Percentiles rank a stretch among this genome's conserved stretches.
These are phyloP conservation scores for Fraxinus xanthoxyloides DNA, from an alignment of 305 asterid species.

Conservation along the genomic window DNA sequence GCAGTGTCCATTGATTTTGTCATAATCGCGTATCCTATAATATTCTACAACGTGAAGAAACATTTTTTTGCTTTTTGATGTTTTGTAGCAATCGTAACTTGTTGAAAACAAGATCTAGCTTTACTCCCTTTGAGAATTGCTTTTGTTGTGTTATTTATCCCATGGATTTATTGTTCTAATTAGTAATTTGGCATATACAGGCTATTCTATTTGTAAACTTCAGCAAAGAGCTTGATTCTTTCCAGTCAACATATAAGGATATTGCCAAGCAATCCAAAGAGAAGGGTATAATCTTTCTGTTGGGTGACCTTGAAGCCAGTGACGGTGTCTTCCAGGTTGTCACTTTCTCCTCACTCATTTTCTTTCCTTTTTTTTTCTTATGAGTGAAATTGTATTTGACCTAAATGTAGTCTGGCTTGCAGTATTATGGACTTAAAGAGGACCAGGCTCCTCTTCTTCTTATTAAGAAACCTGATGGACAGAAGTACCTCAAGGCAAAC, in stretches of 20 bases:
- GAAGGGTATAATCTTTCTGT: constrained; percentile 62
- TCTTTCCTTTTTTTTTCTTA: not conserved
- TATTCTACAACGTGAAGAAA: not conserved
- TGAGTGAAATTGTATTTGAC: constrained; percentile 2
- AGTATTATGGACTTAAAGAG: constrained; percentile 70
- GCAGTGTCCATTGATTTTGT: not conserved
- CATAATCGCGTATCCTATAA: not conserved
- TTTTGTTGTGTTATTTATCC: not conserved
- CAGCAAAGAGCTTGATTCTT: constrained; percentile 54
- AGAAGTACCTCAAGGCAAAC: constrained; percentile 57
- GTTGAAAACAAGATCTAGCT: not conserved
- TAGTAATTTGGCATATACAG: constrained; percentile 29
- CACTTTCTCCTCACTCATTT: constrained; percentile 9
- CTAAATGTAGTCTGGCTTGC: constrained; percentile 27
- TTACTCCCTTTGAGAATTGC: not conserved
- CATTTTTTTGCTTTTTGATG: not conserved
- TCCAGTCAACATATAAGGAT: constrained; percentile 52
- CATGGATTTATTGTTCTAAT: constrained; percentile 8
- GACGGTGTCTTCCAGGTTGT: constrained; percentile 64
- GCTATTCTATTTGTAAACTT: constrained; percentile 76
- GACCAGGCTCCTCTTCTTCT: constrained; percentile 72
- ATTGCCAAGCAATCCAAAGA: constrained; percentile 62
- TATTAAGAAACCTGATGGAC: constrained; percentile 42
- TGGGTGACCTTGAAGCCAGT: constrained; percentile 67
- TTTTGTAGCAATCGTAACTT: not conserved